Percentiles rank a stretch among this genome's conserved stretches.
These are phyloP conservation scores for Vigna mungo DNA, from an alignment of 306 rosid genomes.

Conservation along the genomic window DNA sequence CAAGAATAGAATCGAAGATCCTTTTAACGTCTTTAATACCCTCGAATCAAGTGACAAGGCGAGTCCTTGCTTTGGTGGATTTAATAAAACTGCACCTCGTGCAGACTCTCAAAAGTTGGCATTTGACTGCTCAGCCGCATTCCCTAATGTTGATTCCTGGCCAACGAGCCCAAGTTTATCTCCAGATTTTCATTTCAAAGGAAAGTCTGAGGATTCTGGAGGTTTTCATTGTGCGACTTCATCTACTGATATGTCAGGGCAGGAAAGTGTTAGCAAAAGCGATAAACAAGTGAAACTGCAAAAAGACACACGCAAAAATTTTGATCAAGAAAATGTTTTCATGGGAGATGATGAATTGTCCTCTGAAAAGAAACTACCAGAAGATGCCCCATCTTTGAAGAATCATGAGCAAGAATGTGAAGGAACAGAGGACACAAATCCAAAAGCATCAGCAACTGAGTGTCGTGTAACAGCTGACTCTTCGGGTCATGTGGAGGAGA, in stretches of 20 bases:
- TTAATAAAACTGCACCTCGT: slow-evolving; percentile 48
- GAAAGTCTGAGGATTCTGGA: slow-evolving; percentile 43
- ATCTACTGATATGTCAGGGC: slow-evolving; percentile 59
- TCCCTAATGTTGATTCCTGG: slow-evolving; percentile 47
- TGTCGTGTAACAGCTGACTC: slow-evolving; percentile 49
- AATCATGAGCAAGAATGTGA: slow-evolving; percentile 41
- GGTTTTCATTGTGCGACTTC: slow-evolving; percentile 57
- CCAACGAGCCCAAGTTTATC: slow-evolving; percentile 48
- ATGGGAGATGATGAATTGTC: slow-evolving; percentile 48
- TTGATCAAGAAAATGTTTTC: slow-evolving; percentile 52
- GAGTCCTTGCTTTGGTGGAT: slow-evolving; percentile 52
- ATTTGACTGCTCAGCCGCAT: slow-evolving; percentile 48
- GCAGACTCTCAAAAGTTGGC: slow-evolving; percentile 48
- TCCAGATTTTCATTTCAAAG: slow-evolving; percentile 48
- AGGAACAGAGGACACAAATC: slow-evolving; percentile 49
- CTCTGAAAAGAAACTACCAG: slow-evolving; percentile 48
- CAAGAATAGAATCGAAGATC: slow-evolving; percentile 56
- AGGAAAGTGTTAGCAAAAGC: slow-evolving; percentile 64
- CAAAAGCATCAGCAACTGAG: slow-evolving; percentile 18
- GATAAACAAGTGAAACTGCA: slow-evolving; percentile 48
- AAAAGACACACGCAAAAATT: slow-evolving; percentile 36
- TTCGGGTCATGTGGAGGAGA: slow-evolving; percentile 58
- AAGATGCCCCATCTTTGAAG: slow-evolving; percentile 48
- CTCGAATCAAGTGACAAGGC: slow-evolving; percentile 47
- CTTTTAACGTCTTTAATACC: slow-evolving; percentile 49